Evolutionary conservation across 2,329 filamentous ascomycete species (phyloP), one percentile per base, ranked within the genome.

Genomic region (Penicillium sp.): DNA sequence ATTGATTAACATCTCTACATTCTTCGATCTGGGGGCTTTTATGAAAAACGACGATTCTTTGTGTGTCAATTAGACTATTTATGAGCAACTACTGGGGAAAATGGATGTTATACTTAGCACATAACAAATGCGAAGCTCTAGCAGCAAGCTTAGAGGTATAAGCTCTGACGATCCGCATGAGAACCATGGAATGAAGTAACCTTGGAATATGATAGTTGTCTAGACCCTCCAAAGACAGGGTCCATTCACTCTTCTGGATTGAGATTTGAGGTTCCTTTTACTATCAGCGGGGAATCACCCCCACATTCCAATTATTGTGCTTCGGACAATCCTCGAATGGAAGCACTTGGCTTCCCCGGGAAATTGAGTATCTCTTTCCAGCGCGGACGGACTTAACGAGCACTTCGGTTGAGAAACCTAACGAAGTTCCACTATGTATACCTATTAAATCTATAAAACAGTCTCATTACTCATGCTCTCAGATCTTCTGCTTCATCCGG

Each of bases 161-260:
- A 6, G 43, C 23, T 35, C 6, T 15, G 41, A 51, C 42, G 23
- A 20, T 46, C 52, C 50, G 44, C 12, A 6, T 1, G 7, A 37
- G 18, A 22, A 50, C 53, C 48, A 27, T 46, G 49, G 53, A 25
- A 20, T n/a, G 33, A 9, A 9, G 4, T 14, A 15, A 42, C 12
- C n/a, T 15, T 11, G 43, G 35, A 41, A 35, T 11, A 27, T 23
- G 52, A 49, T 25, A 35, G 27, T 23, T 43, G 48, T 60, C 55
- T 55, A 56, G 58, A 54, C 47, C 44, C 31, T 4, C 18, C 4
- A 41, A 3, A 31, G 22, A 54, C 58, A 40, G 20, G 41, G 50
- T 6, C 11, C 8, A 45, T 35, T 4, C 37, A 41, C 8, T 14
- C 15, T 5, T 26, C 44, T 29, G 15, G 15, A 15, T 29, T 29